A percentile compares a stretch with the other conserved stretches of the same genome.
These are phyloP conservation scores for Podaxis sp. DNA, from an alignment of 768 basidiomycete genomes.

Conservation along the genomic window DNA sequence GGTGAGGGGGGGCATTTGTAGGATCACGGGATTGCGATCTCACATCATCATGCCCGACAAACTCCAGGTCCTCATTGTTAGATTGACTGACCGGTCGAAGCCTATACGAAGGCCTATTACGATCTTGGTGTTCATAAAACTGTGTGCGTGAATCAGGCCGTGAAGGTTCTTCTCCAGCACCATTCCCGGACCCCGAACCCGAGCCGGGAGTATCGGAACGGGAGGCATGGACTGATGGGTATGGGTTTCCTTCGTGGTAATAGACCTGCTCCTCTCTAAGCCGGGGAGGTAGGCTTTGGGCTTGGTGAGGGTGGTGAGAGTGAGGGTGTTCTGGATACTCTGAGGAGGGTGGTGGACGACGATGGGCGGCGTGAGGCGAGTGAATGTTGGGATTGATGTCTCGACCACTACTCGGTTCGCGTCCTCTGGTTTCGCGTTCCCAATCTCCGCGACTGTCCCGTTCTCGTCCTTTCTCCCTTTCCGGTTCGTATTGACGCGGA, in stretches of 20 bases:
- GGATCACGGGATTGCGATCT: conserved; percentile 34
- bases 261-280: conserved; percentile 39
- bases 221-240: conserved; percentile 38
- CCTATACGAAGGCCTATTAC: conserved; percentile 42
- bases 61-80: conserved; percentile 46
- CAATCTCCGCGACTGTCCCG: conserved; percentile 31
- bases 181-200: conserved; percentile 48
- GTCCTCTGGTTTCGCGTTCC: conserved; percentile 22
- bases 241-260: conserved; percentile 31
- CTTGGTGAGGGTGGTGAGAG: neutral
- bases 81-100: conserved; percentile 49
- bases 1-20: neutral
- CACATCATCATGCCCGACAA: conserved; percentile 51
- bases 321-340: conserved; percentile 32
- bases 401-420: conserved; percentile 22
- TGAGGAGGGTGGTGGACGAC: conserved; percentile 23
- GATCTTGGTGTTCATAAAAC: conserved; percentile 43
- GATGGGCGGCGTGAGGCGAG: conserved; percentile 43
- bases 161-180: conserved; percentile 44
- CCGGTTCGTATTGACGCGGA: conserved; percentile 44
- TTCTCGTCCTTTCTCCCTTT: conserved; percentile 39
- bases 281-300: conserved; percentile 19
- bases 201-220: conserved; percentile 63
- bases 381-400: conserved; percentile 29
- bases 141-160: conserved; percentile 53